Base-by-base conservation (phyloP, 352 stramenopile genomes). In the Phytophthora macrochlamydospora region DNA sequence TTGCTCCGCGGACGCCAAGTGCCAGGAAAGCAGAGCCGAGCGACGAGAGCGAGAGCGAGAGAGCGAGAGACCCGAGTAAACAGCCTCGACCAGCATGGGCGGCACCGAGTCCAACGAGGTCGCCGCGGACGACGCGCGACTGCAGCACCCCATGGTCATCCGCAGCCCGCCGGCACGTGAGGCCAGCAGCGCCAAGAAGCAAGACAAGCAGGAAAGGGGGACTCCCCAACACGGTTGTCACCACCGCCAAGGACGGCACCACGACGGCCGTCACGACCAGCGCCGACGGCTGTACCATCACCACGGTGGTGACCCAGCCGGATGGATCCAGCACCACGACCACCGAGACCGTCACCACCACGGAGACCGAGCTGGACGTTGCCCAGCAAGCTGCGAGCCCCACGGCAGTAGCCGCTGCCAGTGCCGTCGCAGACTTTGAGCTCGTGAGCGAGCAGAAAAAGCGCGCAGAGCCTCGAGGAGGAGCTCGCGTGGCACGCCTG, bases 391-490 rank as follows among this genome's bases (percentile, higher is more conserved):
- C 11, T 2, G 53, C 13, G 45, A 75, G 59, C 33, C 65, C 67
- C 37, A 79, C 61, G 35, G 52, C 67, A 12, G 56, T 65, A 8
- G 65, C 56, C 9, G 57, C 49, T 9, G 61, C 56, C n/a, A 51
- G 60, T 7, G 70, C 51, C 13, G 59, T 79, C 38, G 62, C 53
- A 9, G 68, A 77, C 45, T 74, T 76, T 35, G 72, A 80, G 58
- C 73, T 64, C 38, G 62, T 74, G 59, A 78, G 69, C 51, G 71
- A 78, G 48, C 56, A 73, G 37, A 74, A 57, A n/a, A 54, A 61
- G 37, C 5, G 42, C 50, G 32, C 45, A 67, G 61, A 67, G 52
- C 44, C 45, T 74, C 32, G 54, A 67, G 38, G 33, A 54, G 30
- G 60, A 67, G 53, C 64, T 75, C 37, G 67, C 67, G 3, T 75